Evolutionary conservation across 768 basidiomycete species (phyloP).

Genomic region (Polyporus arcularius): DNA sequence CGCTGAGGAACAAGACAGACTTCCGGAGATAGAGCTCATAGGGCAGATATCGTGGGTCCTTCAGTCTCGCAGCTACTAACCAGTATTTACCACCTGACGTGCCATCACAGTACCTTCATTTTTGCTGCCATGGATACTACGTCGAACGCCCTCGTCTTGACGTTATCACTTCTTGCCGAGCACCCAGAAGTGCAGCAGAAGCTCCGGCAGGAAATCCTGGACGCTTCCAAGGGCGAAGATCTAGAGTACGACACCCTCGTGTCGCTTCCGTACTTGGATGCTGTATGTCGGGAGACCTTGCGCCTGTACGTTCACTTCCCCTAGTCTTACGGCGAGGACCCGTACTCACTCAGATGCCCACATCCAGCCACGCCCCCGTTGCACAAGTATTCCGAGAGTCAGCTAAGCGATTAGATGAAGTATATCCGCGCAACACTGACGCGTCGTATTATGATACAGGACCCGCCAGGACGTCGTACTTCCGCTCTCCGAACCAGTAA

Average conservation of each 20-base stretch:
- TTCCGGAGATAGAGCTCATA: slow-evolving; percentile 33
- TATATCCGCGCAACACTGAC: neutral
- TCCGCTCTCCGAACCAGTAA: slow-evolving; percentile 21
- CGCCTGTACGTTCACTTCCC: slow-evolving; percentile 6
- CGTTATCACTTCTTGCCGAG: slow-evolving; percentile 25
- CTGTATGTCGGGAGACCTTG: slow-evolving; percentile 18
- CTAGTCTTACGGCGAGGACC: neutral
- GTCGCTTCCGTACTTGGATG: slow-evolving; percentile 14
- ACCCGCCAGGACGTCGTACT: slow-evolving; percentile 13
- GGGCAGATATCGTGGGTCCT: slow-evolving; percentile 32
- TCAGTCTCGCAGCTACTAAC: neutral
- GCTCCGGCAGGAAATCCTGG: slow-evolving; percentile 24
- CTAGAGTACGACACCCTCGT: slow-evolving; percentile 14
- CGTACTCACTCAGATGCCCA: neutral
- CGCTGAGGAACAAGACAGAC: neutral
- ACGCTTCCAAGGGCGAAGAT: slow-evolving; percentile 16
- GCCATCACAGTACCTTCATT: slow-evolving; percentile 10
- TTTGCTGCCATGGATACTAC: slow-evolving; percentile 31
- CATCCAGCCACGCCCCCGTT: slow-evolving; percentile 8
- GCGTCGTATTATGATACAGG: neutral
- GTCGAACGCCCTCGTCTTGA: slow-evolving; percentile 20
- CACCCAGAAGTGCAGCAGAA: slow-evolving; percentile 37
- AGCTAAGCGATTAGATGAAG: neutral
- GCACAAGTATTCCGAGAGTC: slow-evolving; percentile 18
- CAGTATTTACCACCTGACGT: no score